Conservation (phyloP, 208 protist species). For the Crithidia brevicula region DNA sequence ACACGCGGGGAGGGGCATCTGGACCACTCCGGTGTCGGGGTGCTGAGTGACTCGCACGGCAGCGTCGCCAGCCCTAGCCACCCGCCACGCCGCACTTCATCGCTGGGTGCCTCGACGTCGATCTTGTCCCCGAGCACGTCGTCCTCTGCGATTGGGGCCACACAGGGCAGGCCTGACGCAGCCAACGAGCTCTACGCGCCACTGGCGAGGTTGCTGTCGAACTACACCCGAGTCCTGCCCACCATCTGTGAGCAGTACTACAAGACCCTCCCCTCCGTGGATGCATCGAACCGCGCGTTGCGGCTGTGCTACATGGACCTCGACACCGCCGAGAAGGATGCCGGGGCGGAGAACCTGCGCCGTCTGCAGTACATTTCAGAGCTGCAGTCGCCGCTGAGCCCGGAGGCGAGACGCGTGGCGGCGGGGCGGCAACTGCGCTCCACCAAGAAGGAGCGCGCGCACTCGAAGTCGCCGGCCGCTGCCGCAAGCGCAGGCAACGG, state of each 20-base stretch:
- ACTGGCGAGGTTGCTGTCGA: conserved; percentile 36
- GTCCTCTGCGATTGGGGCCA: not conserved
- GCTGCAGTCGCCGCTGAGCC: conserved; percentile 51
- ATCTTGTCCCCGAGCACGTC: not conserved
- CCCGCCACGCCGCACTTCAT: not conserved
- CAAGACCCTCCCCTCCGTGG: conserved; percentile 38
- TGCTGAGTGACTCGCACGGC: not conserved
- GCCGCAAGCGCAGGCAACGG: not conserved
- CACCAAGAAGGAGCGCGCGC: conserved; percentile 18
- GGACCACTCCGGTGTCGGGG: not conserved
- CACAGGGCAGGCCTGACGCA: not conserved
- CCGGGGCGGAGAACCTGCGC: conserved; percentile 62
- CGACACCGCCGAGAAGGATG: conserved; percentile 46
- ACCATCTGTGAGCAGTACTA: conserved; percentile 74
- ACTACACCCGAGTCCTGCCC: conserved; percentile 63
- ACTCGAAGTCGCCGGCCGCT: conserved; percentile 27
- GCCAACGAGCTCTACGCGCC: conserved; percentile 22
- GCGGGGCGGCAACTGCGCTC: conserved; percentile 38
- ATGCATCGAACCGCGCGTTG: conserved; percentile 18
- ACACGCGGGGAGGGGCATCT: conserved; percentile 1
- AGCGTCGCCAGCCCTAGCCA: not conserved
- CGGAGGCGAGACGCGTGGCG: conserved; percentile 38
- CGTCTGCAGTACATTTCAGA: conserved; percentile 51
- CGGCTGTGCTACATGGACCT: conserved; percentile 72
- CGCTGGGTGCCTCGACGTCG: not conserved